Evolutionary conservation across 2,329 filamentous ascomycete species (phyloP).

Genomic region (Trematosphaeria pertusa): DNA sequence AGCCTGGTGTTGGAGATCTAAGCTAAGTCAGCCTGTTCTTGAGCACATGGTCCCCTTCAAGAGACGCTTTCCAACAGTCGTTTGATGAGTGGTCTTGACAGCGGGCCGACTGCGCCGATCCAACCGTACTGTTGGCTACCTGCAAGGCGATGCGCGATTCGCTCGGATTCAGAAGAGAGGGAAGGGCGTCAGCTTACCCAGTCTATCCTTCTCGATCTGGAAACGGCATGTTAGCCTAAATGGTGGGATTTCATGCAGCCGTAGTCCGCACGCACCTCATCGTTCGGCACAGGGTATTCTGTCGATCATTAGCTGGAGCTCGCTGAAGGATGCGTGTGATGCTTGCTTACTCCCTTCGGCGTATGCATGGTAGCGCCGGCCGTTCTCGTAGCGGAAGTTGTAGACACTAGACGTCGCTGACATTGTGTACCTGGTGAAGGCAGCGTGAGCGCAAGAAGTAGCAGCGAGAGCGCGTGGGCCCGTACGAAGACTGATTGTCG

Average conservation of each 20-base stretch:
- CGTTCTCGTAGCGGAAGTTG: conserved; percentile 40
- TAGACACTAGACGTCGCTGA: conserved; percentile 40
- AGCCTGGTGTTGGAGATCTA: conserved; percentile 43
- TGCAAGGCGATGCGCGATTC: no score
- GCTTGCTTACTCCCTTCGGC: conserved; percentile 27
- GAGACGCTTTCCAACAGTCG: no score
- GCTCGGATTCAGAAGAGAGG: no score
- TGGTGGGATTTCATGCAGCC: neutral
- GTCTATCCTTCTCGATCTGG: conserved; percentile 36
- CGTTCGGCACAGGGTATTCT: conserved; percentile 41
- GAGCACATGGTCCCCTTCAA: no score
- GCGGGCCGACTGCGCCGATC: no score
- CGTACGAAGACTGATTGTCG: conserved; percentile 29
- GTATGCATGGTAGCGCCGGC: conserved; percentile 41
- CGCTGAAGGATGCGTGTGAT: neutral
- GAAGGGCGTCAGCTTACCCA: no score
- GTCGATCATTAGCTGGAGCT: neutral
- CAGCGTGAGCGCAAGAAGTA: no score
- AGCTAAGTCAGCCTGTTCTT: no score
- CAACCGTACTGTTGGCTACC: no score
- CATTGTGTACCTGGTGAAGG: conserved; percentile 33
- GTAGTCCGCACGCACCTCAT: conserved; percentile 29
- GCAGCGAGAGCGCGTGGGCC: no score
- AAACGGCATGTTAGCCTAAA: conserved; percentile 7
- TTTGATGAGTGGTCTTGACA: no score